Conservation (phyloP, 208 protist genomes). For the Leishmania guyanensis region DNA sequence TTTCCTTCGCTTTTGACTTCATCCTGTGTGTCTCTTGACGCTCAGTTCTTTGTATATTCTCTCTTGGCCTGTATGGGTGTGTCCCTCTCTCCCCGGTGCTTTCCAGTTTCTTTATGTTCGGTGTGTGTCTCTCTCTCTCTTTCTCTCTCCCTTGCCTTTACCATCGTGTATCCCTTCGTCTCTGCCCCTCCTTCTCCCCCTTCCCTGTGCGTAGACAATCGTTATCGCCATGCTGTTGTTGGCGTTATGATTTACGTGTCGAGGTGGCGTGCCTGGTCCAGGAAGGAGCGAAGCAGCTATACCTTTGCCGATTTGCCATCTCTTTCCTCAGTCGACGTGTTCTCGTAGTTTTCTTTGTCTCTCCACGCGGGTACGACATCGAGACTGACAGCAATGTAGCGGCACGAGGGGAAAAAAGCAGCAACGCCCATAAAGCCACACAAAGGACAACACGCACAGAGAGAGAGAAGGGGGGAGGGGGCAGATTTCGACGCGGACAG, state of each 20-base stretch:
- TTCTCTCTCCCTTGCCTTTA: neutral
- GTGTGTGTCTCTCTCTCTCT: conserved; percentile 1
- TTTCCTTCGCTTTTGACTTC: neutral
- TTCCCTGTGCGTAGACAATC: neutral
- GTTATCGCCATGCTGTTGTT: neutral
- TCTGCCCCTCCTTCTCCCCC: neutral
- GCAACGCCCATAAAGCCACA: neutral
- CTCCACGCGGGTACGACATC: neutral
- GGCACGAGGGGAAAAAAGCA: neutral
- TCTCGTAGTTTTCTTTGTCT: neutral
- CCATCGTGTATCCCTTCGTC: neutral
- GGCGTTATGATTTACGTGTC: neutral
- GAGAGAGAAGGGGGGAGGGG: too few species aligned
- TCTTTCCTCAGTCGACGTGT: neutral
- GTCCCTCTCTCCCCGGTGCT: neutral
- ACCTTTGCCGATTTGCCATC: neutral
- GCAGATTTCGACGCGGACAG: neutral
- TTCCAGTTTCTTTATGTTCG: neutral
- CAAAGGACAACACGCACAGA: neutral
- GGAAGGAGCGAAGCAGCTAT: neutral
- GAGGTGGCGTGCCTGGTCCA: neutral
- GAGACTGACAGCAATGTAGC: neutral
- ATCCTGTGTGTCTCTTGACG: neutral
- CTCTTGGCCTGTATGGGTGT: neutral
- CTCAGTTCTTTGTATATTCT: neutral